phyloP scores from a whole-genome alignment of 495 filamentous ascomycete species.

The Parmelia sp. region DNA sequence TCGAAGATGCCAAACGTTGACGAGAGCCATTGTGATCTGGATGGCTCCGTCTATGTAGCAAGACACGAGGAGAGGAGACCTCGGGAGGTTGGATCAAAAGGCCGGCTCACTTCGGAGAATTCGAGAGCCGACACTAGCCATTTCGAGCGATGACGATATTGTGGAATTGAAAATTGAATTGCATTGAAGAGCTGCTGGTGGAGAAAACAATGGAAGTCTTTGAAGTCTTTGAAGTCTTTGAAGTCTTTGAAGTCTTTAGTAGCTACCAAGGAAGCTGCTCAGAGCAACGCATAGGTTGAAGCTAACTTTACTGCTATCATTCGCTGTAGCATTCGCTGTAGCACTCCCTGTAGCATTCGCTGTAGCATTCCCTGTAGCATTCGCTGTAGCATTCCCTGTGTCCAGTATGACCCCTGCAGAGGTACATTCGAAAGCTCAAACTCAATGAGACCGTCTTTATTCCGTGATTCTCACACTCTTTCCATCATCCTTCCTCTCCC shows the following conservation, averaged over 20 bases:
- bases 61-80: too few species aligned
- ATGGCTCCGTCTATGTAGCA: too few species aligned
- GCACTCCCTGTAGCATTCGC: too few species aligned
- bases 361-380: too few species aligned
- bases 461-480: constrained; percentile 18
- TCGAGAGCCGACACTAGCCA: not conserved
- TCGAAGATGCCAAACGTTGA: constrained; percentile 79
- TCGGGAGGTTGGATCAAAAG: not conserved
- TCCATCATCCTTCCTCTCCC: constrained; percentile 27
- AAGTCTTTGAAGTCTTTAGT: not conserved
- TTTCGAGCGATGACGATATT: constrained; percentile 4
- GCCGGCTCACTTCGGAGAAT: not conserved
- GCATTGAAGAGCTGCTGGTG: not conserved
- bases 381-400: too few species aligned
- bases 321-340: too few species aligned
- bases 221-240: too few species aligned
- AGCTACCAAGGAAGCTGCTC: not conserved
- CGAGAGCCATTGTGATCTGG: not conserved
- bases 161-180: too few species aligned
- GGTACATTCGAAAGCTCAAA: not conserved
- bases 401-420: not conserved
- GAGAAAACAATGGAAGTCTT: too few species aligned
- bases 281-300: not conserved
- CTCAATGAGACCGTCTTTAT: not conserved
- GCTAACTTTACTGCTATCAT: too few species aligned